Evolutionary conservation across 257 asterid species (phyloP).

Genomic region (Solanum tarapatanum): DNA sequence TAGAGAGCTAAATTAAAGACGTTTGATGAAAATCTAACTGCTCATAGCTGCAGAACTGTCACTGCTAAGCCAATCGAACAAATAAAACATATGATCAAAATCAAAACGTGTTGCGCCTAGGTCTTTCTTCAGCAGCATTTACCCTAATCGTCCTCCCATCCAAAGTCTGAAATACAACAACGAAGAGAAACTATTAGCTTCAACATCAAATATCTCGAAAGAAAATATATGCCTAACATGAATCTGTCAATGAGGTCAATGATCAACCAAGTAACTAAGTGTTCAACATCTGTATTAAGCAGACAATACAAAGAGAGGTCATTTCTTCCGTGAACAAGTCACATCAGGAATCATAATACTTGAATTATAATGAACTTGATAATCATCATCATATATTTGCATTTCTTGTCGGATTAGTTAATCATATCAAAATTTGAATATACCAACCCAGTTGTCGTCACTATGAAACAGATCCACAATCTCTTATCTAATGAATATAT

Average conservation of each 20-base stretch:
- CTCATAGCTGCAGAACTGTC: background rate
- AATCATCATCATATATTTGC: background rate
- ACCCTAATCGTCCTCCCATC: slow-evolving; percentile 70
- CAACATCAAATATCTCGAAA: background rate
- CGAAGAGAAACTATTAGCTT: background rate
- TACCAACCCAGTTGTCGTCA: background rate
- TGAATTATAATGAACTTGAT: background rate
- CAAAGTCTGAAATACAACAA: slow-evolving; percentile 38
- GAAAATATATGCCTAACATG: background rate
- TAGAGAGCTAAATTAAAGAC: background rate
- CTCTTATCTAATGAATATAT: background rate
- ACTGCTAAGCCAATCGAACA: background rate
- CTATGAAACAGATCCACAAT: background rate
- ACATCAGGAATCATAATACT: background rate
- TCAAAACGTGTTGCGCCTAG: slow-evolving; percentile 32
- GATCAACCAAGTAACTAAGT: background rate
- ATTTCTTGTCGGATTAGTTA: background rate
- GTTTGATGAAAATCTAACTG: background rate
- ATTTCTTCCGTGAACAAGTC: background rate
- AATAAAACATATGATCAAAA: background rate
- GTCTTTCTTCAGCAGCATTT: slow-evolving; percentile 61
- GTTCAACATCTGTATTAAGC: background rate
- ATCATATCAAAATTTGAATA: background rate
- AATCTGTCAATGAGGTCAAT: background rate
- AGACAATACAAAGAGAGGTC: background rate